Percentiles rank a stretch among this genome's conserved stretches.
Conservation (phyloP, 371 early-diverging fungal species). For the Mucor plumbeus region DNA sequence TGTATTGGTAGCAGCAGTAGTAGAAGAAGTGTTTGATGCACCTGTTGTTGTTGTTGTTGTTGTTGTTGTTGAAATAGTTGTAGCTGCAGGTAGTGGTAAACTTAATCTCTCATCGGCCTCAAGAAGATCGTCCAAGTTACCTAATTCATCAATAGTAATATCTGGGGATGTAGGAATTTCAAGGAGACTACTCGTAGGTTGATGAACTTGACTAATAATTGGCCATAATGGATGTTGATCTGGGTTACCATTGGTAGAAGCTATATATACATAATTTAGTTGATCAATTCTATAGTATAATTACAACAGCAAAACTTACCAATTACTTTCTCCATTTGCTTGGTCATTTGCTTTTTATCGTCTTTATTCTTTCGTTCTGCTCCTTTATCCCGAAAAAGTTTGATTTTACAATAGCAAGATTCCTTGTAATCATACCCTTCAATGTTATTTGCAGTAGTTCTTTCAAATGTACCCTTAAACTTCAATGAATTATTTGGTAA, state of each 20-base stretch:
- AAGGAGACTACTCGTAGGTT: constrained; percentile 11
- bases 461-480: constrained; percentile 19
- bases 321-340: constrained; percentile 54
- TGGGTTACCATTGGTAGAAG: constrained; percentile 24
- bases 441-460: neutral
- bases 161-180: constrained; percentile 18
- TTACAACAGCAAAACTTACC: constrained; percentile 8
- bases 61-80: neutral
- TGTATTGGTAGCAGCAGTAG: neutral
- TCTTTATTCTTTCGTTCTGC: constrained; percentile 71
- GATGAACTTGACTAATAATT: constrained; percentile 13
- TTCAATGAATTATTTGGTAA: constrained; percentile 7
- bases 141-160: constrained; percentile 3
- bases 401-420: constrained; percentile 68
- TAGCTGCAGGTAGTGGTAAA: neutral
- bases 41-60: too few relatives aligned
- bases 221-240: constrained; percentile 32
- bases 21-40: too few relatives aligned
- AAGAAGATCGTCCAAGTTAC: constrained; percentile 2
- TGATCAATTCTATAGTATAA: neutral
- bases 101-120: neutral
- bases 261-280: constrained; percentile 8
- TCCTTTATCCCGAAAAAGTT: constrained; percentile 82
- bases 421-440: constrained; percentile 46
- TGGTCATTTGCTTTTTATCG: constrained; percentile 62